phyloP scores from a whole-genome alignment of 2,329 filamentous ascomycete species.

The Curvularia sp. region DNA sequence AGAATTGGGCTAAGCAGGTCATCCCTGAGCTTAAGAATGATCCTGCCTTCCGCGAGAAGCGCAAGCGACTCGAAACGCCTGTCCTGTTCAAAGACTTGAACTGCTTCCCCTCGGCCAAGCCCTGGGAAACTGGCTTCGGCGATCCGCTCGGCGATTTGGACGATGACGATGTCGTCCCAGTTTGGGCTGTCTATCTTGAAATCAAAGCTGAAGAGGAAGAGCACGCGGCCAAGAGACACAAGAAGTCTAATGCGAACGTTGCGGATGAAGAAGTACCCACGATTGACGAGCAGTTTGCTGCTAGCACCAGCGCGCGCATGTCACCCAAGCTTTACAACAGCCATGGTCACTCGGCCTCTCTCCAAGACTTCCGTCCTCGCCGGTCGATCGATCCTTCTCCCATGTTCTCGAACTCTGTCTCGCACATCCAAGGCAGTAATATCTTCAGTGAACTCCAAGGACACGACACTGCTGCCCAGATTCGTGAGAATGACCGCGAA shows the following conservation, averaged over 20 bases:
- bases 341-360: constrained; percentile 32
- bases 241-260: constrained; percentile 19
- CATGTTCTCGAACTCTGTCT: constrained; percentile 35
- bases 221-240: constrained; percentile 33
- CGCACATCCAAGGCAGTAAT: constrained; percentile 34
- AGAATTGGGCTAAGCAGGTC: constrained; percentile 37
- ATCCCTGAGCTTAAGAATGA: constrained; percentile 29
- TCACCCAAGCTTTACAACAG: constrained; percentile 28
- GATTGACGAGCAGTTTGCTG: constrained; percentile 29
- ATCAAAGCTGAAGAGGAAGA: constrained; percentile 34
- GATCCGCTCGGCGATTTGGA: constrained; percentile 37
- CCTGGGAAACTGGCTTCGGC: constrained; percentile 45
- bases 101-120: constrained; percentile 38
- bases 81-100: constrained; percentile 37
- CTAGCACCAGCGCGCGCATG: constrained; percentile 11
- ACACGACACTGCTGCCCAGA: constrained; percentile 21
- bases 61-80: constrained; percentile 36
- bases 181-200: constrained; percentile 41
- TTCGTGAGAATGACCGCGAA: constrained; percentile 27
- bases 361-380: constrained; percentile 40
- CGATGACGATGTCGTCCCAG: constrained; percentile 39
- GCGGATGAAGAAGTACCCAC: constrained; percentile 28
- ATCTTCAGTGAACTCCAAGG: constrained; percentile 39
- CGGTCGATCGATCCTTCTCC: constrained; percentile 40
- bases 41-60: constrained; percentile 35